These are phyloP conservation scores for Macrolepiota dolichaula DNA, from an alignment of 768 basidiomycete species.

Conservation along the genomic window DNA sequence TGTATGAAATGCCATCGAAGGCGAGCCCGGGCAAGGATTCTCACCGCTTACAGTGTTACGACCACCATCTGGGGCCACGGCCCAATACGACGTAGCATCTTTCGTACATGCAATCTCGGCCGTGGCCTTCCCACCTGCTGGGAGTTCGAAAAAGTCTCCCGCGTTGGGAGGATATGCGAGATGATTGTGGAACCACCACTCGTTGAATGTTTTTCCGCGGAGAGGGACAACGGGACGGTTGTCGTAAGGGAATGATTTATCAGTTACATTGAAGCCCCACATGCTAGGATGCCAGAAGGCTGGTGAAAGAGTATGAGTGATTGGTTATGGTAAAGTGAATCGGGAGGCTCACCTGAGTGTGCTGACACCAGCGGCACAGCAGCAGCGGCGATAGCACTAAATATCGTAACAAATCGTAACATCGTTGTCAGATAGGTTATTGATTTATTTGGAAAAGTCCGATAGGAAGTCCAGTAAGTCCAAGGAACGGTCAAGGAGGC, in stretches of 20 bases:
- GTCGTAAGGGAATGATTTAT: slow-evolving; percentile 50
- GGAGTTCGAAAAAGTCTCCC: slow-evolving; percentile 55
- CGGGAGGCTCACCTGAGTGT: slow-evolving; percentile 1
- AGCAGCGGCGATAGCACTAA: background rate
- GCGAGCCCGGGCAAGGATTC: slow-evolving; percentile 49
- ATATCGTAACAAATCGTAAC: slow-evolving; percentile 4
- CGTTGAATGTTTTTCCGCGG: slow-evolving; percentile 47
- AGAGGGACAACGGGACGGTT: slow-evolving; percentile 55
- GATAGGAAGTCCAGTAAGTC: background rate
- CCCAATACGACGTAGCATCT: slow-evolving; percentile 48
- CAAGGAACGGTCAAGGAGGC: background rate
- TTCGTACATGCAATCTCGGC: slow-evolving; percentile 59
- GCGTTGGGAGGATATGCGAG: slow-evolving; percentile 54
- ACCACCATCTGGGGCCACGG: slow-evolving; percentile 47
- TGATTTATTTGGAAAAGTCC: background rate
- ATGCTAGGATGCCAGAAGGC: slow-evolving; percentile 58
- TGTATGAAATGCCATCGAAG: slow-evolving; percentile 49
- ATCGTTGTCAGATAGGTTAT: background rate
- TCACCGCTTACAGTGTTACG: slow-evolving; percentile 47
- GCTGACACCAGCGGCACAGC: slow-evolving; percentile 6
- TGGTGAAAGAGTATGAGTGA: slow-evolving; percentile 14
- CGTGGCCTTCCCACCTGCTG: slow-evolving; percentile 52
- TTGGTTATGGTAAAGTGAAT: background rate
- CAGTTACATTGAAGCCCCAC: slow-evolving; percentile 69
- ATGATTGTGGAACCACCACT: slow-evolving; percentile 66